Base-by-base conservation (phyloP, 495 filamentous ascomycete species). In the Aspergillus egyptiacus region DNA sequence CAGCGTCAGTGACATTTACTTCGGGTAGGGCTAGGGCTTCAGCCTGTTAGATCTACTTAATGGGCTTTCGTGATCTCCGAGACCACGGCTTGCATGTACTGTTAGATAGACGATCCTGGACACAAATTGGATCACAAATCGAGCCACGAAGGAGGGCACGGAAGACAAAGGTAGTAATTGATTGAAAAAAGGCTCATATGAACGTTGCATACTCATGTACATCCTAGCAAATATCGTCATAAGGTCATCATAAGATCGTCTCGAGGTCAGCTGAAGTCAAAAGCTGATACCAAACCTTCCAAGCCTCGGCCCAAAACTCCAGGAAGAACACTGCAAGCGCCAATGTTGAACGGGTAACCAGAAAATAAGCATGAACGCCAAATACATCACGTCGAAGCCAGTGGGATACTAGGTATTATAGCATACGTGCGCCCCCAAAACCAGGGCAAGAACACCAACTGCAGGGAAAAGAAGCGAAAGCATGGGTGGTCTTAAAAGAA, bases 121-220 rank as follows among this genome's bases (percentile, higher is more conserved):
- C 17, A 11, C 34, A 37, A 9, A 2, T 10, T 37, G 17, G 22
- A 22, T 37, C 20, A 37, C 9, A 46, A n/a, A 42, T 33, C 37
- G 19, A 46, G 13, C 50, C 46, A 48, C 48, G 46, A 25, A 43
- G 46, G 18, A 48, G 38, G 53, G 54, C 54, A 51, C 35, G 28
- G 46, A 15, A 11, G 5, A 28, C 15, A 43, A 23, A 6, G 6
- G n/a, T 32, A 11, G 37, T 14, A 28, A 31, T 6, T 38, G 5
- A n/a, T 17, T 36, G 45, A 55, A 56, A 38, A 58, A 56, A 53
- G 40, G 58, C 59, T 65, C 55, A 56, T 63, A 59, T 64, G 65
- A 60, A 63, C 65, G 63, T 68, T 46, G 59, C 62, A 68, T 67
- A 62, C 54, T 69, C 69, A 67, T 71, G 64, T 69, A 67, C 68